Percentiles rank a stretch among this genome's conserved stretches.
phyloP scores from a whole-genome alignment of 345 rosid genomes.

The Fremontodendron californicum region DNA sequence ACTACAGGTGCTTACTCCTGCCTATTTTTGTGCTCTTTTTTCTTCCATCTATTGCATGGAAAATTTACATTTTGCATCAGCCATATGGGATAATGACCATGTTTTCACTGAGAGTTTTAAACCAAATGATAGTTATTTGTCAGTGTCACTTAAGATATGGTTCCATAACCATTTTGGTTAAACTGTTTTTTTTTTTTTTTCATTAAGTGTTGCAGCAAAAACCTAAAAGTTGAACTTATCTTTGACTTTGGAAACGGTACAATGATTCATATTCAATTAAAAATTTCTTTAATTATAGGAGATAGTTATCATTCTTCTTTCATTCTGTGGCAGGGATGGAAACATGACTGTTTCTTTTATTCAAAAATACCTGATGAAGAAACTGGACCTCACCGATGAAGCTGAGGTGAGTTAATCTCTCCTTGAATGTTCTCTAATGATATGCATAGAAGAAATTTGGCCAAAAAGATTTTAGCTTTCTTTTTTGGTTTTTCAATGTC shows the following conservation, averaged over 20 bases:
- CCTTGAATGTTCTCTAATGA: constrained; percentile 11
- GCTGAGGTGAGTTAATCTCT: constrained; percentile 56
- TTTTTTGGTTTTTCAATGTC: not conserved
- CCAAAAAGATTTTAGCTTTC: constrained; percentile 4
- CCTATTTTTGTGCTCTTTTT: not conserved
- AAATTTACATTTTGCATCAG: not conserved
- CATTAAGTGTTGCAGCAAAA: not conserved
- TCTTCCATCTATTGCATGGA: not conserved
- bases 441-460: constrained; percentile 5
- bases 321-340: constrained; percentile 59
- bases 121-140: not conserved
- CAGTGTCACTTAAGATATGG: not conserved
- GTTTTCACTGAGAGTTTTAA: not conserved
- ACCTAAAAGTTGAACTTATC: not conserved
- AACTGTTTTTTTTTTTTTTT: not conserved
- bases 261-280: not conserved
- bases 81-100: not conserved
- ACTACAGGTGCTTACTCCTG: not conserved
- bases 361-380: constrained; percentile 78
- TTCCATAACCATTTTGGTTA: not conserved
- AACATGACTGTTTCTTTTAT: constrained; percentile 64
- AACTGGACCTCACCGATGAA: constrained; percentile 64
- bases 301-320: constrained; percentile 8
- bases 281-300: not conserved
- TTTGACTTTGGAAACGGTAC: not conserved